phyloP scores from a whole-genome alignment of 352 stramenopile species.

The Globisporangium spinosum region DNA sequence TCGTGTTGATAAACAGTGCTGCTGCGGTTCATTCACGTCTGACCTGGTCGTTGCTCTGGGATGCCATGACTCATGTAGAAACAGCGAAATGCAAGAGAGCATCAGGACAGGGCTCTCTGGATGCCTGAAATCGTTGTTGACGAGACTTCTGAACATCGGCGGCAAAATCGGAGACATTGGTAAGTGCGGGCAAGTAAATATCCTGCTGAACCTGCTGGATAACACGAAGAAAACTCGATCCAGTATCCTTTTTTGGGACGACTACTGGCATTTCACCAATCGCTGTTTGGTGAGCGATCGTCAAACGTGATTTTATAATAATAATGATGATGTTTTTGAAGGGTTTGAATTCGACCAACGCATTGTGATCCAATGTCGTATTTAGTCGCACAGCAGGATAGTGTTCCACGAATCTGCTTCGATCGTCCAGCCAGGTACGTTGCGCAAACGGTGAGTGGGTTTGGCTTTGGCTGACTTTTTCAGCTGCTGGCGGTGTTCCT shows the following conservation, averaged over 20 bases:
- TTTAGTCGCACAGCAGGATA: neutral
- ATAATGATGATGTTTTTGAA: neutral
- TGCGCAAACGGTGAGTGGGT: neutral
- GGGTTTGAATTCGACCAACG: neutral
- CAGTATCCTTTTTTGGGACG: neutral
- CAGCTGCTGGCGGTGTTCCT: neutral
- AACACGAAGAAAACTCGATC: neutral
- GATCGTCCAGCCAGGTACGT: neutral
- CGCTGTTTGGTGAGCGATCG: neutral
- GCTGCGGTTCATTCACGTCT: neutral
- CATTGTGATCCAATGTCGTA: neutral
- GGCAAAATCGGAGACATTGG: neutral
- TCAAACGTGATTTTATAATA: neutral
- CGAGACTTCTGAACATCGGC: neutral
- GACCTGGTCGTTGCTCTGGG: constrained; percentile 18
- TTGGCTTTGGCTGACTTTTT: neutral
- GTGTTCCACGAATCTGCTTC: neutral
- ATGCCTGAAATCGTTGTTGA: neutral
- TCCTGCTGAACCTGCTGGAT: neutral
- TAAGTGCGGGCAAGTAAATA: neutral
- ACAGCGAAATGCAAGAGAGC: neutral
- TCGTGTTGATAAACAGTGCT: neutral
- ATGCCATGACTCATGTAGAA: constrained; percentile 23
- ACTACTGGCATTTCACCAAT: neutral
- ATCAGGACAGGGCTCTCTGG: neutral